These are phyloP conservation scores for Plasmodium gaboni DNA, from an alignment of 169 alveolate genomes.

Conservation along the genomic window DNA sequence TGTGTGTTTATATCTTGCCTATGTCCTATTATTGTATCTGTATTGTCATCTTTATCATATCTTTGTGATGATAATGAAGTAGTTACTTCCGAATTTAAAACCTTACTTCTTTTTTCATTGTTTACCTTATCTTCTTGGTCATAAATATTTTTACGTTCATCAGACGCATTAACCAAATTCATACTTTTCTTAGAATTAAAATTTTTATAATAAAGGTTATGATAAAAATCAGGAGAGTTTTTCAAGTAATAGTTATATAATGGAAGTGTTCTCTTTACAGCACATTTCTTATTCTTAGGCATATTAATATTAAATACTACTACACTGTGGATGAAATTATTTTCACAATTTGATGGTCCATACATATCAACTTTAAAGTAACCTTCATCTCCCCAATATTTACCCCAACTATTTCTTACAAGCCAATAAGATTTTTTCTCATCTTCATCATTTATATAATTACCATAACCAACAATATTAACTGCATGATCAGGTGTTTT, in stretches of 20 bases:
- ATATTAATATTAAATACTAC: conserved; percentile 35
- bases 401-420: conserved; percentile 73
- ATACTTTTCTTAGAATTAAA: neutral
- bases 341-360: conserved; percentile 39
- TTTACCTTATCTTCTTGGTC: neutral
- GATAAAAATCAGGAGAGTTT: conserved; percentile 16
- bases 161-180: neutral
- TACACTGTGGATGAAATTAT: conserved; percentile 35
- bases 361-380: conserved; percentile 71
- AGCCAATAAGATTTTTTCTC: conserved; percentile 71
- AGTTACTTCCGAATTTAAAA: no score
- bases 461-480: conserved; percentile 77
- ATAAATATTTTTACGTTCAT: neutral
- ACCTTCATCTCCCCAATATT: conserved; percentile 77
- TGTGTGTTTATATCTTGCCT: no score
- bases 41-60: no score
- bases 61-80: no score
- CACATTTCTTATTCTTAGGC: conserved; percentile 7
- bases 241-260: neutral
- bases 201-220: conserved; percentile 7
- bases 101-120: no score
- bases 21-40: no score
- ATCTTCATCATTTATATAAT: conserved; percentile 34
- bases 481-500: conserved; percentile 72
- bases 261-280: neutral